These are phyloP conservation scores for Globisporangium splendens DNA, from an alignment of 352 stramenopile species.

Conservation along the genomic window DNA sequence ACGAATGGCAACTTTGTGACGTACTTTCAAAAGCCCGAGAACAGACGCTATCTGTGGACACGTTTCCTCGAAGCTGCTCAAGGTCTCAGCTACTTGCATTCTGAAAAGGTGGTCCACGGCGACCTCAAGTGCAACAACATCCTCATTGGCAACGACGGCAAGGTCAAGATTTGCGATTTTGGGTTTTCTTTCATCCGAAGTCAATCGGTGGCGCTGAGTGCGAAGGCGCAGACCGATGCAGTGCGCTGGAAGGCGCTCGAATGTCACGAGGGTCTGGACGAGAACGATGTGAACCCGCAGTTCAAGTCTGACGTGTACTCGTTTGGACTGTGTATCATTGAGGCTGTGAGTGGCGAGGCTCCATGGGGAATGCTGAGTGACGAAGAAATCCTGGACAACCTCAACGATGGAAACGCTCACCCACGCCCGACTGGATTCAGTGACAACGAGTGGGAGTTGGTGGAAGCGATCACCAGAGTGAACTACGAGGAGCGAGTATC, in stretches of 20 bases:
- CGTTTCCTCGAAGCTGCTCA: conserved; percentile 26
- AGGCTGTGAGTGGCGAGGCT: neutral
- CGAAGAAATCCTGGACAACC: neutral
- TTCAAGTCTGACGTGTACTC: conserved; percentile 9
- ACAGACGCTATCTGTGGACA: conserved; percentile 14
- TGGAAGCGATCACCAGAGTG: too few relatives aligned
- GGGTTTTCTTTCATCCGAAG: conserved; percentile 26
- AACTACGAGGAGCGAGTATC: too few relatives aligned
- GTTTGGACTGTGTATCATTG: conserved; percentile 3
- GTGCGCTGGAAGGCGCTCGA: conserved; percentile 34
- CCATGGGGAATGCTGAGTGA: neutral
- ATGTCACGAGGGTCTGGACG: conserved; percentile 3
- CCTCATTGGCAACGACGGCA: conserved; percentile 46
- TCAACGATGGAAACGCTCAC: neutral
- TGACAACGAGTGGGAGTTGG: too few relatives aligned
- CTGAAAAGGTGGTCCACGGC: conserved; percentile 60
- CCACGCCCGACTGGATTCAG: too few relatives aligned
- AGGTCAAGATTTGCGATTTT: conserved; percentile 38
- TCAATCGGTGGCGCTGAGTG: conserved; percentile 19
- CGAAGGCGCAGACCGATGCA: conserved; percentile 19
- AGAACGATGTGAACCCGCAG: conserved; percentile 5
- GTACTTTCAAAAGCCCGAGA: conserved; percentile 1
- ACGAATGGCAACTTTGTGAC: neutral
- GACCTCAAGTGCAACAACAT: conserved; percentile 88
- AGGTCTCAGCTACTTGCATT: conserved; percentile 57